These are phyloP conservation scores for Croton laevigatus DNA, from an alignment of 441 rosid species.

Conservation along the genomic window DNA sequence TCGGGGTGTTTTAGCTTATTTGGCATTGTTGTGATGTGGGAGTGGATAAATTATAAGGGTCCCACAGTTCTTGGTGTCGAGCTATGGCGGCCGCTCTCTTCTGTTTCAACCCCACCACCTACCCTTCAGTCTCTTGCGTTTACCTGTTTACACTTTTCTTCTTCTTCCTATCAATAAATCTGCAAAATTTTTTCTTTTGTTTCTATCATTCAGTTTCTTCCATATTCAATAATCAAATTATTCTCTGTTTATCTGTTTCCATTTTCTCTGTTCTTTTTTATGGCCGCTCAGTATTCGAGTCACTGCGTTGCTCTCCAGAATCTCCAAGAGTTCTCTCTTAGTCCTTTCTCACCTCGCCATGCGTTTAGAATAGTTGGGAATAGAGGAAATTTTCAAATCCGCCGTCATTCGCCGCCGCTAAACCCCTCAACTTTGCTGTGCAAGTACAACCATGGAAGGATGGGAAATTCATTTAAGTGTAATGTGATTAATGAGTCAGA, in stretches of 20 bases:
- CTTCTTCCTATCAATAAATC: not conserved
- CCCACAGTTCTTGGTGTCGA: too few relatives aligned
- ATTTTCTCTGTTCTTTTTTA: not conserved
- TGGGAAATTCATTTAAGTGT: slow-evolving; percentile 27
- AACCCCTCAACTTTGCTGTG: not conserved
- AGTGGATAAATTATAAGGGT: too few relatives aligned
- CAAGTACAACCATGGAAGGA: not conserved
- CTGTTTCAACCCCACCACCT: not conserved
- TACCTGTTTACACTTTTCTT: not conserved
- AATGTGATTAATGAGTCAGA: slow-evolving; percentile 34
- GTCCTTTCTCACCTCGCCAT: slow-evolving; percentile 14
- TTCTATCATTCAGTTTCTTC: too few relatives aligned
- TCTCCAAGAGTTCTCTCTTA: slow-evolving; percentile 1
- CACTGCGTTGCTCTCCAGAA: slow-evolving; percentile 19
- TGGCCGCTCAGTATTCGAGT: slow-evolving; percentile 29
- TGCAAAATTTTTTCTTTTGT: too few relatives aligned
- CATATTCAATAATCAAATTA: too few relatives aligned
- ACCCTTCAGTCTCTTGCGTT: not conserved
- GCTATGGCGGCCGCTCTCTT: not conserved
- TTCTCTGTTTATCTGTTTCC: too few relatives aligned
- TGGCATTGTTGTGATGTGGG: too few relatives aligned
- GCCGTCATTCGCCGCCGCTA: slow-evolving; percentile 10
- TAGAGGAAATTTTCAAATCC: not conserved
- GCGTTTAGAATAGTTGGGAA: not conserved
- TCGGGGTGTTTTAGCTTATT: too few relatives aligned